phyloP scores from a whole-genome alignment of 2,329 filamentous ascomycete genomes.

The Macrophomina phaseolina region DNA sequence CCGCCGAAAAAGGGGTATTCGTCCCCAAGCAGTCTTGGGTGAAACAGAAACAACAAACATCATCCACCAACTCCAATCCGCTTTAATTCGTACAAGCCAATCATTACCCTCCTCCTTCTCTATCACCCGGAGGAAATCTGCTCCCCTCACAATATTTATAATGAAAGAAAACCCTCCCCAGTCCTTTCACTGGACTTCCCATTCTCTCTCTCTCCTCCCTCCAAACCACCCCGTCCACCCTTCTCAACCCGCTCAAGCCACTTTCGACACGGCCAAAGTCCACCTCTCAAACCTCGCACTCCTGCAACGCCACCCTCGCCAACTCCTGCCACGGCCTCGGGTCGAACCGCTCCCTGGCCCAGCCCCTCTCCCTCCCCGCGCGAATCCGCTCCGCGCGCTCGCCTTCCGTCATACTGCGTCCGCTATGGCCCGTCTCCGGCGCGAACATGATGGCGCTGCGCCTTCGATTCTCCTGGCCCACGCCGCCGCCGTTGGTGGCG shows the following conservation, averaged over 20 bases:
- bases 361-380: conserved; percentile 16
- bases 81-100: neutral
- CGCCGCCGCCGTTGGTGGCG: neutral
- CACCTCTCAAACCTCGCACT: conserved; percentile 9
- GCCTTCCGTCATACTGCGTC: conserved; percentile 19
- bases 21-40: neutral
- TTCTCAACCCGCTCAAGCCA: too few relatives aligned
- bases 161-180: neutral
- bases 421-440: neutral
- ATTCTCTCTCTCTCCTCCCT: neutral
- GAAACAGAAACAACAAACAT: neutral
- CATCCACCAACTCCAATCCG: neutral
- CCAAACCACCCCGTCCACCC: neutral
- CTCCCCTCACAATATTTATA: neutral
- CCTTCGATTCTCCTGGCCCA: neutral
- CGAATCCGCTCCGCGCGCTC: conserved; percentile 15
- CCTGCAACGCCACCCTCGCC: conserved; percentile 18
- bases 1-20: conserved; percentile 12
- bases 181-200: too few relatives aligned
- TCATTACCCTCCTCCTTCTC: neutral
- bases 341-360: conserved; percentile 27
- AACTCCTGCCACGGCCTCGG: conserved; percentile 23
- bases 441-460: conserved; percentile 11
- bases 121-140: neutral
- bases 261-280: neutral